Conservation (phyloP, 768 basidiomycete genomes). For the Xanthoconium purpureum region DNA sequence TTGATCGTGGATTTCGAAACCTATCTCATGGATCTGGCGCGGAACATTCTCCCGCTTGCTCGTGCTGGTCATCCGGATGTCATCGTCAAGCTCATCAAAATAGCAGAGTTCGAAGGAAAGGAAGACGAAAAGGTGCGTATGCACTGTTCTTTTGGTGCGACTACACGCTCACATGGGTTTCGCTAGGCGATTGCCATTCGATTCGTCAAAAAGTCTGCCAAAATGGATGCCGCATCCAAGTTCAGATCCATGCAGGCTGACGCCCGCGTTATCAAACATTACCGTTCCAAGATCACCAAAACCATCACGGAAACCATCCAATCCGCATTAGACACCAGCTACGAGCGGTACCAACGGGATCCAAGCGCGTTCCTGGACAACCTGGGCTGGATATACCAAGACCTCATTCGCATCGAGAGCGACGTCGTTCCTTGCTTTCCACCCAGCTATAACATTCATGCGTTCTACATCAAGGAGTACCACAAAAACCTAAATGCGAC, state of each 20-base stretch:
- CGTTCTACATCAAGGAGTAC: slow-evolving; percentile 81
- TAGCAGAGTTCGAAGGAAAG: slow-evolving; percentile 87
- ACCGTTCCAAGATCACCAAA: slow-evolving; percentile 84
- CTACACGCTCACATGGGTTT: not conserved
- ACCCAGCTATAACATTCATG: slow-evolving; percentile 84
- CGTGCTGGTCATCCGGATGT: slow-evolving; percentile 78
- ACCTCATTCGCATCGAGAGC: slow-evolving; percentile 87
- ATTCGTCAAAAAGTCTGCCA: slow-evolving; percentile 91
- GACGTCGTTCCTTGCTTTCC: slow-evolving; percentile 92
- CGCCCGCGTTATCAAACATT: slow-evolving; percentile 91
- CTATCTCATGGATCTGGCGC: slow-evolving; percentile 74
- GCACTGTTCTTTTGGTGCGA: not conserved
- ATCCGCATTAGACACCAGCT: slow-evolving; percentile 65
- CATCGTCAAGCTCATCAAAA: slow-evolving; percentile 87
- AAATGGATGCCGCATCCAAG: slow-evolving; percentile 88
- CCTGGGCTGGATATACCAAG: slow-evolving; percentile 90
- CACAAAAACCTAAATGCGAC: slow-evolving; percentile 80
- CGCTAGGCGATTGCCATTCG: slow-evolving; percentile 85
- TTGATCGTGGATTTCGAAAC: slow-evolving; percentile 84
- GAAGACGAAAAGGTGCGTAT: slow-evolving; percentile 86
- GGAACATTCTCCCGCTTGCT: slow-evolving; percentile 75
- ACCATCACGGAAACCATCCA: slow-evolving; percentile 77
- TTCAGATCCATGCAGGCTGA: slow-evolving; percentile 93
- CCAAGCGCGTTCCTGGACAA: slow-evolving; percentile 73
- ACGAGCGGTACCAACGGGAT: slow-evolving; percentile 57